Evolutionary conservation across 2,329 filamentous ascomycete species (phyloP), one percentile per base, ranked within the genome.

Genomic region (Penicillium sp.): DNA sequence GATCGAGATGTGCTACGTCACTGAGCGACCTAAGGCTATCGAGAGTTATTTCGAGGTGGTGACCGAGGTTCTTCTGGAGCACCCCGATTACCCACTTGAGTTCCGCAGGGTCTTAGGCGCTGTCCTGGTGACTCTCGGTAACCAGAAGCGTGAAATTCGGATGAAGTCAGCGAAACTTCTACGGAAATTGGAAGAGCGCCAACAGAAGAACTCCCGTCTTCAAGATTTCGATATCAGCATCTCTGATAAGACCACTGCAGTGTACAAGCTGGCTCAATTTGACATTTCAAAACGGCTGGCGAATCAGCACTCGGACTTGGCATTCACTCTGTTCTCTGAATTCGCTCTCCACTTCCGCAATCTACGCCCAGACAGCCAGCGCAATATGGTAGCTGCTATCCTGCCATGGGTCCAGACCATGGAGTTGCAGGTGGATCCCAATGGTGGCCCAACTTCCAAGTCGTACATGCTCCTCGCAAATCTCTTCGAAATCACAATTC

Each of bases 221-320:
- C 90, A 96, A 68, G 94, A 99, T 69, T 95, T 96, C 53, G 94
- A 99, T 65, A 97, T 99, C 64, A 96, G 92, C 69, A 94, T 99
- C 52, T 95, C 93, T 0, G 95, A 99, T 74, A 97, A 96, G 74
- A 99, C 95, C 0, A 95, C 95, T 60, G 92, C 93, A 0, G 93
- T 99, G 2, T 99, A 97, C 74, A 99, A 99, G 74, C 80, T 95
- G 42, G 94, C 95, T 0, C 94, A 99, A 67, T 97, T 96, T 60
- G 93, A 97, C 68, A 95, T 95, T 21, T 97, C 94, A 0, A 91
- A 93, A 65, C 83, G 92, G 18, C 81, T 99, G 36, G 89, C 92
- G 1, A 90, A 89, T 65, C 89, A 95, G 59, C 90, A 99, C 68
- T 84, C 89, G 0, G 91, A 96, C 60, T 76, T 96, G 38, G 92